Percentiles rank a stretch among this genome's conserved stretches.
These are phyloP conservation scores for Colletotrichum plurivorum DNA, from an alignment of 2,329 filamentous ascomycete species.

Conservation along the genomic window DNA sequence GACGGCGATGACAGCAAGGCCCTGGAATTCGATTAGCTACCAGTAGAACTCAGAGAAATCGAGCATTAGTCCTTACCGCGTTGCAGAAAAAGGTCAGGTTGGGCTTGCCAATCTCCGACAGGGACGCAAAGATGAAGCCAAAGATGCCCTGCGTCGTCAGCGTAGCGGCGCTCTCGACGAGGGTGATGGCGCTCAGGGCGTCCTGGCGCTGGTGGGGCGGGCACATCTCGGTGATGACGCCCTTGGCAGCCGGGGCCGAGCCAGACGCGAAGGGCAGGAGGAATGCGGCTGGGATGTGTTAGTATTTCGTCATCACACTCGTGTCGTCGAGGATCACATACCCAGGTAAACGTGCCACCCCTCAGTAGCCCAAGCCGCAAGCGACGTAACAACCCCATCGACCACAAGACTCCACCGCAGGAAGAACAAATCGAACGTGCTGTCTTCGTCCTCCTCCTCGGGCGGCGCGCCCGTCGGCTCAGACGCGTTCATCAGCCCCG, in stretches of 20 bases:
- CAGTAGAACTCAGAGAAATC: too few species aligned
- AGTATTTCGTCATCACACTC: not conserved
- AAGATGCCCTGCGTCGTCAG: constrained; percentile 76
- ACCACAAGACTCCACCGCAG: constrained; percentile 75
- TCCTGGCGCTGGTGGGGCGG: constrained; percentile 73
- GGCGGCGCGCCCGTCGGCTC: constrained; percentile 57
- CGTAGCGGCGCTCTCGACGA: constrained; percentile 78
- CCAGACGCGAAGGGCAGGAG: constrained; percentile 78
- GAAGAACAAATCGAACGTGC: constrained; percentile 77
- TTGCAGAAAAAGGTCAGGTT: constrained; percentile 78
- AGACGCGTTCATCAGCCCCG: constrained; percentile 57
- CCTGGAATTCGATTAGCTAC: constrained; percentile 52
- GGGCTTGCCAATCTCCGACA: constrained; percentile 71
- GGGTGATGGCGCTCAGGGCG: constrained; percentile 77
- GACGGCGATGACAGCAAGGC: constrained; percentile 67
- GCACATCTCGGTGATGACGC: constrained; percentile 81
- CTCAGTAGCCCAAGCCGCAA: constrained; percentile 72
- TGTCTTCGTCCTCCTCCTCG: constrained; percentile 60
- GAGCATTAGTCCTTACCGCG: constrained; percentile 60
- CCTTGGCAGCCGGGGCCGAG: constrained; percentile 78
- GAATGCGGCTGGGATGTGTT: constrained; percentile 63
- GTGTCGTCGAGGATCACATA: constrained; percentile 45
- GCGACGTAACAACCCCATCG: constrained; percentile 75
- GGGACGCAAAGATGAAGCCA: constrained; percentile 75
- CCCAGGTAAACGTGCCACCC: constrained; percentile 79